Evolutionary conservation across 2,329 filamentous ascomycete species (phyloP).

Genomic region (Cytospora leucostoma): DNA sequence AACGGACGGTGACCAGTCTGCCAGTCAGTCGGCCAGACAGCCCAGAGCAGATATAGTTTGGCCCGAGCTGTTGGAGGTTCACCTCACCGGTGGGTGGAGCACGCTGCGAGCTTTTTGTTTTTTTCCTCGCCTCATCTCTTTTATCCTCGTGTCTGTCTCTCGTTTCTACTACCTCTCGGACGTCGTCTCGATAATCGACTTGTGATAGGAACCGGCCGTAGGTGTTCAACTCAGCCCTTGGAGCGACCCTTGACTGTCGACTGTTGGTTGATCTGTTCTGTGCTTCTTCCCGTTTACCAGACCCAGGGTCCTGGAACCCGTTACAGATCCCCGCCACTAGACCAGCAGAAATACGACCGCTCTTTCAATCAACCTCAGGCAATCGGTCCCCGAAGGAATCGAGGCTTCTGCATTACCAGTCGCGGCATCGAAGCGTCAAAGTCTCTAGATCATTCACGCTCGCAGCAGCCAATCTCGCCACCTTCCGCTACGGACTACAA

Average conservation of each 20-base stretch:
- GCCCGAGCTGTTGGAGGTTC: background rate
- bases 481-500: background rate
- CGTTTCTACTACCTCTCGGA: background rate
- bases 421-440: background rate
- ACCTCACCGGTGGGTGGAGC: background rate
- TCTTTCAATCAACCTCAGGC: background rate
- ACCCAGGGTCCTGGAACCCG: background rate
- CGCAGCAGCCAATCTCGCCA: background rate
- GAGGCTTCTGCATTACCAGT: background rate
- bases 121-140: background rate
- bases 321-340: background rate
- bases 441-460: background rate
- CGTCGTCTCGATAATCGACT: background rate
- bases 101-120: background rate
- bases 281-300: background rate
- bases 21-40: background rate
- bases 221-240: background rate
- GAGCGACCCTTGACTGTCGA: background rate
- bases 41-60: slow-evolving; percentile 1
- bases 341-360: background rate
- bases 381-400: background rate
- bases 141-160: background rate
- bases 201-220: background rate
- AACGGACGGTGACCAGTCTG: slow-evolving; percentile 2
- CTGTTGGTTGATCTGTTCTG: background rate